Conservation (phyloP, 805 yeast species). For the Isabelozyma rhagii region DNA sequence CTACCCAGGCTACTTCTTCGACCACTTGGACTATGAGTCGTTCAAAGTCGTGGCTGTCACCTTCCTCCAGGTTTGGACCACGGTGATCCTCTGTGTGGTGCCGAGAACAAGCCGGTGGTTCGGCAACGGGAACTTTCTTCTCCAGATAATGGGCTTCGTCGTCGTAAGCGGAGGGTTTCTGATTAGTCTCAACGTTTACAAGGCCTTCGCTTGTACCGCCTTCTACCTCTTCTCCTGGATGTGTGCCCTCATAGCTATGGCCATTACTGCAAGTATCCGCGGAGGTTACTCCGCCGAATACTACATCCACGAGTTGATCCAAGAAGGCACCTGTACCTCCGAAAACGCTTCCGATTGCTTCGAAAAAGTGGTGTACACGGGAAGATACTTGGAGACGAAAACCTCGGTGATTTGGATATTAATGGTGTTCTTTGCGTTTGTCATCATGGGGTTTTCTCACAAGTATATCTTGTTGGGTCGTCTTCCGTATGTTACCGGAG, state of each 20-base stretch:
- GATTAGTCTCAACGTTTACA: constrained; percentile 13
- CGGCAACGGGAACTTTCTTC: constrained; percentile 25
- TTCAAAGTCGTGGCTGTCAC: constrained; percentile 21
- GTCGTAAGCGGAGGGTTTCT: constrained; percentile 24
- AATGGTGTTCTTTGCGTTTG: constrained; percentile 8
- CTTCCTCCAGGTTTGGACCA: constrained; percentile 25
- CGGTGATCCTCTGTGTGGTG: constrained; percentile 20
- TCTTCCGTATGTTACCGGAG: constrained; percentile 17
- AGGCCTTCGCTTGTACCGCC: constrained; percentile 12
- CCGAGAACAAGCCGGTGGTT: constrained; percentile 24
- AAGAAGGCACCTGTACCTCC: constrained; percentile 22
- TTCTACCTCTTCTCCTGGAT: constrained; percentile 20
- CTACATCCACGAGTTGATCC: constrained; percentile 12
- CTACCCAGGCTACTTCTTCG: constrained; percentile 21
- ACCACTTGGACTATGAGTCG: constrained; percentile 23
- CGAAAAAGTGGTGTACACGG: constrained; percentile 16
- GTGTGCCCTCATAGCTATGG: constrained; percentile 17
- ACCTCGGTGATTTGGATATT: constrained; percentile 19
- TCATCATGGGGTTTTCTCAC: constrained; percentile 13
- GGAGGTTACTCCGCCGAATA: constrained; percentile 20
- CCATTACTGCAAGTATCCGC: constrained; percentile 20
- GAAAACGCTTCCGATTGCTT: constrained; percentile 17
- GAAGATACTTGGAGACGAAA: constrained; percentile 21
- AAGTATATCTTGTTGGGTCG: constrained; percentile 14
- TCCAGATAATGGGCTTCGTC: constrained; percentile 26